A percentile compares a stretch with the other conserved stretches of the same genome.
Evolutionary conservation across 371 early-diverging fungal species (phyloP).

Genomic region (Paraphysoderma sedebokerense): DNA sequence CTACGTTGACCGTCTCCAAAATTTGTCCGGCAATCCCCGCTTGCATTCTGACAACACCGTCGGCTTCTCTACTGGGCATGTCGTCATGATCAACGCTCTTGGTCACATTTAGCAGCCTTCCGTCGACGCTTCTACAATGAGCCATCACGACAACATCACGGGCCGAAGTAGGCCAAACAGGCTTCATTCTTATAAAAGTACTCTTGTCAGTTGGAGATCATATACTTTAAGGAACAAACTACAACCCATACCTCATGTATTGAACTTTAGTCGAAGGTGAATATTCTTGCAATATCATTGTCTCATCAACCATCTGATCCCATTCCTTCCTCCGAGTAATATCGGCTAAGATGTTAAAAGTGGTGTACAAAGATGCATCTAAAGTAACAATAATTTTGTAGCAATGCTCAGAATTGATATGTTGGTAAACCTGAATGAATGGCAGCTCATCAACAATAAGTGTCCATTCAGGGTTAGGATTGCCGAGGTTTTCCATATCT

Average conservation of each 20-base stretch:
- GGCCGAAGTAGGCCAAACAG: constrained; percentile 36
- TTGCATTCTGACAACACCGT: constrained; percentile 32
- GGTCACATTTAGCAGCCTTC: constrained; percentile 17
- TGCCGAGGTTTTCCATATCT: constrained; percentile 5
- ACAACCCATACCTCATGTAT: constrained; percentile 14
- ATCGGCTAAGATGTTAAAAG: constrained; percentile 32
- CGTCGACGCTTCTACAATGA: constrained; percentile 10
- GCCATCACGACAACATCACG: constrained; percentile 33
- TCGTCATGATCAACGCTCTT: constrained; percentile 19
- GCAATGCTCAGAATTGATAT: constrained; percentile 21
- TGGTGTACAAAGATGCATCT: constrained; percentile 16
- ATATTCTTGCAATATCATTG: constrained; percentile 3
- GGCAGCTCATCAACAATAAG: constrained; percentile 18
- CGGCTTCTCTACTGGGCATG: constrained; percentile 17
- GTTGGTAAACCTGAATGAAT: constrained; percentile 25
- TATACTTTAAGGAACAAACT: not conserved
- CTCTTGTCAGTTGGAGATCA: not conserved
- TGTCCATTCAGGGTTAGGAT: constrained; percentile 15
- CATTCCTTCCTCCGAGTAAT: constrained; percentile 22
- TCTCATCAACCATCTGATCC: constrained; percentile 33
- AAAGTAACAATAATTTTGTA: constrained; percentile 25
- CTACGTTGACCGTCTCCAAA: constrained; percentile 6
- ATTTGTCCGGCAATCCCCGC: constrained; percentile 33
- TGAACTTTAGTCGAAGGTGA: constrained; percentile 18
- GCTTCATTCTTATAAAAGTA: constrained; percentile 18